phyloP scores from a whole-genome alignment of 75 land plant species.

The Adiantum capillusveneris region DNA sequence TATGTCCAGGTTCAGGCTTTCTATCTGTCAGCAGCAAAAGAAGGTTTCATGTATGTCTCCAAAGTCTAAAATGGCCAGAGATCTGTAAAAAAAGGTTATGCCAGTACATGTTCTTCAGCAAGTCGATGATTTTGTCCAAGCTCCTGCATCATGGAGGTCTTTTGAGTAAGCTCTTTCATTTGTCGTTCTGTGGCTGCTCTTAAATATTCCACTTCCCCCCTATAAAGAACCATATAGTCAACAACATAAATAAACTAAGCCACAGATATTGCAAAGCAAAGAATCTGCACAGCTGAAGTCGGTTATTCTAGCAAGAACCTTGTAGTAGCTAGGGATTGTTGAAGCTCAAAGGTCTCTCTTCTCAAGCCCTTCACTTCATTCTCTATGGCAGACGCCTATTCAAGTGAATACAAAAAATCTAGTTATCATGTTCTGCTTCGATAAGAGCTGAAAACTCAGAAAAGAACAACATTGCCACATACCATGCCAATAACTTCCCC shows the following conservation, averaged over 20 bases:
- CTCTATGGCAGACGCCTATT: constrained; percentile 80
- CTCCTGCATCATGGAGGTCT: constrained; percentile 45
- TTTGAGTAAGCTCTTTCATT: constrained; percentile 56
- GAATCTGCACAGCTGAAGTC: not conserved
- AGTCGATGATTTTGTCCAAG: constrained; percentile 64
- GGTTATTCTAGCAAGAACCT: constrained; percentile 30
- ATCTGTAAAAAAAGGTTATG: not conserved
- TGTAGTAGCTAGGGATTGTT: constrained; percentile 46
- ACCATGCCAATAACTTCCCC: constrained; percentile 1
- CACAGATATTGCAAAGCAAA: not conserved
- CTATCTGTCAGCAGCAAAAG: constrained; percentile 48
- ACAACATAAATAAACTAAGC: not conserved
- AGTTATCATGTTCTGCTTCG: too few relatives aligned
- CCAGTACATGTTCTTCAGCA: constrained; percentile 61
- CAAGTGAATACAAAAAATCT: not conserved
- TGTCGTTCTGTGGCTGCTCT: constrained; percentile 51
- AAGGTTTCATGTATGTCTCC: not conserved
- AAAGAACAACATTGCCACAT: too few relatives aligned
- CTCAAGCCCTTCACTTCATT: constrained; percentile 62
- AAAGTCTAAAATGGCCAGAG: not conserved
- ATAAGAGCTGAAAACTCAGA: too few relatives aligned
- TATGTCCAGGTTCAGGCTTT: constrained; percentile 82
- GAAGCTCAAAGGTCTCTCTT: constrained; percentile 57
- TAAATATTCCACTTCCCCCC: constrained; percentile 66
- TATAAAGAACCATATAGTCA: constrained; percentile 24